These are phyloP conservation scores for Aciculosporium take DNA, from an alignment of 2,329 filamentous ascomycete species.

Conservation along the genomic window DNA sequence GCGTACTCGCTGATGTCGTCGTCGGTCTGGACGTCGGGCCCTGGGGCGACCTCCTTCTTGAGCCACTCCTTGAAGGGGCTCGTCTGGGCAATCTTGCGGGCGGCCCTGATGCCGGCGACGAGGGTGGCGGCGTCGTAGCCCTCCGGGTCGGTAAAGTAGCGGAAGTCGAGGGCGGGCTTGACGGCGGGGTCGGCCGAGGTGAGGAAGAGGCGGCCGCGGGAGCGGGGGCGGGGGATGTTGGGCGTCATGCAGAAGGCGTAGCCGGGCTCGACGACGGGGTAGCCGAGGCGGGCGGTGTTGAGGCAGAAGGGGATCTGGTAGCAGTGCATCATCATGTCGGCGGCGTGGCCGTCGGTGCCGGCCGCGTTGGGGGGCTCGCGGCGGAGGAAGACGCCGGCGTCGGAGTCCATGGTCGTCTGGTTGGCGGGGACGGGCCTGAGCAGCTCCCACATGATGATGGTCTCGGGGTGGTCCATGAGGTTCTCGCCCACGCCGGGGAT, in stretches of 20 bases:
- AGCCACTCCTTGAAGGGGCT: constrained; percentile 72
- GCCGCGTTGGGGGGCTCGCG: constrained; percentile 56
- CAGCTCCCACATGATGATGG: constrained; percentile 58
- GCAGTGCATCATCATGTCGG: constrained; percentile 92
- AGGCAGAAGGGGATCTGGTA: constrained; percentile 88
- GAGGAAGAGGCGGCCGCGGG: constrained; percentile 62
- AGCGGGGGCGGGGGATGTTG: constrained; percentile 74
- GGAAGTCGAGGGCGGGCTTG: constrained; percentile 76
- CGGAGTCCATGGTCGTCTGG: constrained; percentile 83
- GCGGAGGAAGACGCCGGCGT: constrained; percentile 77
- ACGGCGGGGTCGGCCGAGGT: constrained; percentile 59
- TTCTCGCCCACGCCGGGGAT: constrained; percentile 48
- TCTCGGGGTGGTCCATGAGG: constrained; percentile 45
- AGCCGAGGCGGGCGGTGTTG: constrained; percentile 72
- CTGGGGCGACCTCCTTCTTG: constrained; percentile 68
- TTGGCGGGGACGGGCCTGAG: constrained; percentile 60
- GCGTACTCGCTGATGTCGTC: constrained; percentile 74
- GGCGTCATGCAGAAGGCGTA: constrained; percentile 90
- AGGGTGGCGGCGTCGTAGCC: constrained; percentile 75
- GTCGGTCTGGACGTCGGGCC: constrained; percentile 57
- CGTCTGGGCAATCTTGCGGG: constrained; percentile 62
- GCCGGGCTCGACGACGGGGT: constrained; percentile 45
- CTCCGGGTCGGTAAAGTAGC: constrained; percentile 77
- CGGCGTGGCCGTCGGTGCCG: constrained; percentile 56
- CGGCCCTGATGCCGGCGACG: constrained; percentile 61